phyloP scores from a whole-genome alignment of 805 yeast species.

The Ogataea methylovora region DNA sequence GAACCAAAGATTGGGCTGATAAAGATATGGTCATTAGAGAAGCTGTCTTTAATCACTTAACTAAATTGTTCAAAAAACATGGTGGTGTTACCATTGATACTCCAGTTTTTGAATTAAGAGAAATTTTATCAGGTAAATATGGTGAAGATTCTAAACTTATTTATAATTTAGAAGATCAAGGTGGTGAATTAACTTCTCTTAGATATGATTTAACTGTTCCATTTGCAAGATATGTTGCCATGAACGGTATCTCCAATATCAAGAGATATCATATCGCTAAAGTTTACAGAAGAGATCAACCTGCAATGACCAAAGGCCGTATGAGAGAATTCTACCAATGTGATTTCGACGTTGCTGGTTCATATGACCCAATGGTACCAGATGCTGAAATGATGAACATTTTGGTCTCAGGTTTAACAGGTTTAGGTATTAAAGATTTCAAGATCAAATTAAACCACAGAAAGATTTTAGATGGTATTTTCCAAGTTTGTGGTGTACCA shows the following conservation, averaged over 20 bases:
- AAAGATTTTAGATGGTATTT: slow-evolving; percentile 91
- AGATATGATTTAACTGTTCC: slow-evolving; percentile 98
- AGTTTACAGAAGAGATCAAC: slow-evolving; percentile 98
- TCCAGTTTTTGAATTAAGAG: slow-evolving; percentile 95
- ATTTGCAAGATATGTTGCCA: slow-evolving; percentile 94
- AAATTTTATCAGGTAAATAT: slow-evolving; percentile 92
- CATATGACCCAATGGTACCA: slow-evolving; percentile 89
- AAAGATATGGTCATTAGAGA: slow-evolving; percentile 94
- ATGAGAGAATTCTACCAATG: slow-evolving; percentile 99
- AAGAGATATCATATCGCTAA: slow-evolving; percentile 97
- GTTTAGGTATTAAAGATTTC: slow-evolving; percentile 81
- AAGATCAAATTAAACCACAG: slow-evolving; percentile 92
- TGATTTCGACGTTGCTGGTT: slow-evolving; percentile 96
- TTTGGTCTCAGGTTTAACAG: slow-evolving; percentile 75
- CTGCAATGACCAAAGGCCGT: slow-evolving; percentile 99
- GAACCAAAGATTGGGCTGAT: slow-evolving; percentile 98
- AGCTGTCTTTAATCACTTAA: slow-evolving; percentile 69
- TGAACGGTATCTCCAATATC: slow-evolving; percentile 84
- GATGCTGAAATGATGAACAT: slow-evolving; percentile 85
- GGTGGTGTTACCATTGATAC: slow-evolving; percentile 99
- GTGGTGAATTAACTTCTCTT: slow-evolving; percentile 93
- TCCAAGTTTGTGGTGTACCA: slow-evolving; percentile 89
- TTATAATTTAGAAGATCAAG: slow-evolving; percentile 95
- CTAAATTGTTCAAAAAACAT: slow-evolving; percentile 79
- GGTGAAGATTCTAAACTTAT: slow-evolving; percentile 98